Evolutionary conservation across 2,329 filamentous ascomycete genomes (phyloP), one percentile per base, ranked within the genome.

Genomic region (Bipolaris zeicola): DNA sequence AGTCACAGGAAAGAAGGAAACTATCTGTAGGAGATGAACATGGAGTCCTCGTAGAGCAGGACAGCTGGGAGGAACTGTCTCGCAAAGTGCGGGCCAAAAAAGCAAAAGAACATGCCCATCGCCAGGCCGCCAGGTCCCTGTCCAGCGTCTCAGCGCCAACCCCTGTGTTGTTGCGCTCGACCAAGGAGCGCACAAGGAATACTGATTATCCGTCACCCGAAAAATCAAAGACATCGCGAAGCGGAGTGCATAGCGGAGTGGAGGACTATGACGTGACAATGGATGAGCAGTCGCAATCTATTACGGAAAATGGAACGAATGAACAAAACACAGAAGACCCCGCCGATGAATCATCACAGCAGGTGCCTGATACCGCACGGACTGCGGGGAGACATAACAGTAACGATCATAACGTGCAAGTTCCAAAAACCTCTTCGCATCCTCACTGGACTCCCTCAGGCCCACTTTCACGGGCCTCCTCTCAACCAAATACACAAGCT

Each of bases 1-100:
- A 80, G 58, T 80, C 78, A 31, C 79, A 81, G 54, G 77, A 80
- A 52, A 66, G 65, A 37, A 69, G 77, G 13, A 70, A 68, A 45
- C 64, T 56, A 5, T 66, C 62, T 16, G 54, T 55, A 22, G 52
- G 60, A 38, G 47, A 60, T 26, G 54, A 70, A 11, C 51, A 56
- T 13, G 50, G 44, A 37, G 51, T 56, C 16, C 36, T 60, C 36
- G 52, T 60, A 22, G 51, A 65, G 24, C 57, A 74, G 51, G 67
- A 74, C 52, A 73, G 72, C 44, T 74, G 69, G 65, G 67, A 72
- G 36, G 61, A 71, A 49, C 67, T 65, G 2, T 65, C 65, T 38
- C 51, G 60, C 22, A 54, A 60, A n/a, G 57, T 61, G n/a, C 64
- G 65, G 36, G 52, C 50, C 20, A 56, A 46, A 24, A 69, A 60